Conservation (phyloP, 352 stramenopile genomes). For the Globisporangium cystogenes region DNA sequence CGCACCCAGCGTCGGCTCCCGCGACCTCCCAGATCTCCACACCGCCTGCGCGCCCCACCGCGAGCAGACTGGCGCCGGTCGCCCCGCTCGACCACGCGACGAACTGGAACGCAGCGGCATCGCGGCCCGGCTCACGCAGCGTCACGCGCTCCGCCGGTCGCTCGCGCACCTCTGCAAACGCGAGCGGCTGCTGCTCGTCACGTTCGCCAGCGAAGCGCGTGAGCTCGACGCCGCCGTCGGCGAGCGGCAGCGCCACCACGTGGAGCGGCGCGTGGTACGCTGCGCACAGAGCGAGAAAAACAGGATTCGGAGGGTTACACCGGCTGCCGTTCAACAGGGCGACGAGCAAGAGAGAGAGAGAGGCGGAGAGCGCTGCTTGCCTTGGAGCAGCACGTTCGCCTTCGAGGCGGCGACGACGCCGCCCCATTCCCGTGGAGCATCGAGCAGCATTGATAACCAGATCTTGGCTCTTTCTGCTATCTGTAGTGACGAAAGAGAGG, state of each 20-base stretch:
- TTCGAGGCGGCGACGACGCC: constrained; percentile 21
- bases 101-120: constrained; percentile 13
- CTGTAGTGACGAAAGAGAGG: too few relatives aligned
- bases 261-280: constrained; percentile 36
- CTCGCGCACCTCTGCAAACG: constrained; percentile 17
- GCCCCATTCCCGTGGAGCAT: constrained; percentile 36
- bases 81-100: constrained; percentile 23
- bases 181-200: background rate
- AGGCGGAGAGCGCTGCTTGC: background rate
- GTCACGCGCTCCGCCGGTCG: constrained; percentile 9
- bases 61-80: constrained; percentile 18
- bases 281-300: constrained; percentile 1
- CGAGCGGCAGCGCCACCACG: constrained; percentile 25
- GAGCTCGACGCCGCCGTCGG: constrained; percentile 29
- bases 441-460: constrained; percentile 19
- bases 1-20: constrained; percentile 10
- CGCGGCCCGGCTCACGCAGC: constrained; percentile 5
- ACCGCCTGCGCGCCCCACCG: constrained; percentile 15
- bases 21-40: constrained; percentile 35
- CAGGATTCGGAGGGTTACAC: too few relatives aligned
- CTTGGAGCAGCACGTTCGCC: constrained; percentile 32
- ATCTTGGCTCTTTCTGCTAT: too few relatives aligned
- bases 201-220: constrained; percentile 8
- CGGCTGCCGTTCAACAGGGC: background rate
- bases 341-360: background rate